These are phyloP conservation scores for Debaryomyces castellii DNA, from an alignment of 805 yeast genomes.

Conservation along the genomic window DNA sequence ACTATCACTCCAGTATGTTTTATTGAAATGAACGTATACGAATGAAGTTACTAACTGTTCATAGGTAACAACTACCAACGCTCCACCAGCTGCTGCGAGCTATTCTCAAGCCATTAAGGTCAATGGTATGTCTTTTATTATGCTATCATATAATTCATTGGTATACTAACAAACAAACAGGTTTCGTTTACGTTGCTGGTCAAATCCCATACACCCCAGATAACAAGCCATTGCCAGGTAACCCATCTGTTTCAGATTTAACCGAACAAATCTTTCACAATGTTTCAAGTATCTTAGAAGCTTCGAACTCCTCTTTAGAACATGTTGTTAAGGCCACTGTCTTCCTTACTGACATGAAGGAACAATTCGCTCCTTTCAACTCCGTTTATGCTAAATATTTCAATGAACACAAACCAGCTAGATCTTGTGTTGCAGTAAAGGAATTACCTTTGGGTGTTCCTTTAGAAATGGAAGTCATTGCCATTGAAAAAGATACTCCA, in stretches of 20 bases:
- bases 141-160: background rate
- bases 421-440: constrained; percentile 96
- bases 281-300: constrained; percentile 71
- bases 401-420: constrained; percentile 83
- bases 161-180: constrained; percentile 24
- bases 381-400: constrained; percentile 79
- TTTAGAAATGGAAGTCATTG: constrained; percentile 90
- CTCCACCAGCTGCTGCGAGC: constrained; percentile 97
- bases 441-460: constrained; percentile 85
- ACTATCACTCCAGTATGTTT: constrained; percentile 31
- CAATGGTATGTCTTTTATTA: constrained; percentile 45
- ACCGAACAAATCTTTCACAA: constrained; percentile 74
- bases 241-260: constrained; percentile 63
- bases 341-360: constrained; percentile 85
- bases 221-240: constrained; percentile 74
- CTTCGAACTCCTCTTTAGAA: constrained; percentile 79
- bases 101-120: constrained; percentile 95
- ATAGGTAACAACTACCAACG: constrained; percentile 64
- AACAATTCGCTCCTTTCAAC: constrained; percentile 80
- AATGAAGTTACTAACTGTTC: constrained; percentile 10
- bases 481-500: constrained; percentile 55
- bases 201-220: constrained; percentile 90
- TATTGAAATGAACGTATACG: background rate
- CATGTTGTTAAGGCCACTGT: constrained; percentile 86
- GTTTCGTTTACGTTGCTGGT: constrained; percentile 89